These are phyloP conservation scores for Apiospora koreana DNA, from an alignment of 2,329 filamentous ascomycete genomes.

Conservation along the genomic window DNA sequence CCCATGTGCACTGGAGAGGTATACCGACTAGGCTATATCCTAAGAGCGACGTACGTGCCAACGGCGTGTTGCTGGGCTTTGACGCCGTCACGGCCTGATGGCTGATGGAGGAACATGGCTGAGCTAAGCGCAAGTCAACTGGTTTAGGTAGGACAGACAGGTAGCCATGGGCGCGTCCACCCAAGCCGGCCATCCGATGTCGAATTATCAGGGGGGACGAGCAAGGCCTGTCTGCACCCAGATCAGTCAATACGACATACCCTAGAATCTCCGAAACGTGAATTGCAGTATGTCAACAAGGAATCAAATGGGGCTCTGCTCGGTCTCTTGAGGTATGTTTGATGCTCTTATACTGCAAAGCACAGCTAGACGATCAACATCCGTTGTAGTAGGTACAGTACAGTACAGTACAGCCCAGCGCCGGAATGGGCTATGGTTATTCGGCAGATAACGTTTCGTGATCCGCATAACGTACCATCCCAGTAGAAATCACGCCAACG, in stretches of 20 bases:
- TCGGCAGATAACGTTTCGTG: no score
- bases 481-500: no score
- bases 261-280: no score
- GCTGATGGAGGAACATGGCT: neutral
- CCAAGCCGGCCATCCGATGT: neutral
- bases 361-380: neutral
- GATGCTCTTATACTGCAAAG: neutral
- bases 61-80: neutral
- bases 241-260: no score
- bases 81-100: neutral
- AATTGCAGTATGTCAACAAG: no score
- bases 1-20: neutral
- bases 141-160: neutral
- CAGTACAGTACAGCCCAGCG: no score
- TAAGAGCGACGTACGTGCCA: neutral
- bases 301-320: no score
- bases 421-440: no score
- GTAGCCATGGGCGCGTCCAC: neutral
- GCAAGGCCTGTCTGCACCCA: neutral
- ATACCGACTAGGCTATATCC: neutral
- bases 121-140: neutral
- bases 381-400: neutral
- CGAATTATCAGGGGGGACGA: neutral
- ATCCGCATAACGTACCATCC: no score
- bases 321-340: neutral